Base-by-base conservation (phyloP, 768 basidiomycete species). In the Stropharia rugosoannulata region DNA sequence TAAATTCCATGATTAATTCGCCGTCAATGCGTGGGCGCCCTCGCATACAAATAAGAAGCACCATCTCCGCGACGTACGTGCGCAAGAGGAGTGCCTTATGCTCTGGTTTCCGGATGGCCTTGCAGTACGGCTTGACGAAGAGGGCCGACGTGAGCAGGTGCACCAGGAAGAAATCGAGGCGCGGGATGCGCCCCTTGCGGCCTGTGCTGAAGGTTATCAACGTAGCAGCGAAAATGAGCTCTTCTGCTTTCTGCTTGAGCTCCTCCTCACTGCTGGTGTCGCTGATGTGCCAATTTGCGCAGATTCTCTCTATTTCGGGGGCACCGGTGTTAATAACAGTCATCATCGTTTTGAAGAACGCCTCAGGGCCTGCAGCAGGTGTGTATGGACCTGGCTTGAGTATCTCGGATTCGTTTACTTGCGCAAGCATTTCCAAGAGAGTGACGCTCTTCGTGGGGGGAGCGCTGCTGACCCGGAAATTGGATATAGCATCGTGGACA, bases 81-180 rank as follows among this genome's bases (percentile, higher is more conserved):
- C 74, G 72, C n/a, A 85, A 62, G 8, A 86, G 68, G 18, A 68
- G 70, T 3, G 74, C 78, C 62, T 79, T 80, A 38, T 76, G 69
- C 25, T 62, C 65, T 10, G 65, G 58, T 38, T 67, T 72, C 25
- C 66, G 59, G 39, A 78, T 48, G 9, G 66, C 66, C 8, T 62
- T 61, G 32, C 80, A 58, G 37, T 80, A 62, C 0, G 78, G 75
- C 22, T 75, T 73, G 7, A 85, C 59, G 67, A 84, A 82, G 4
- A 83, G 60, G 5, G 80, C 72, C 36, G 76, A 77, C 8, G 77
- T 85, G 44, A 85, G 70, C 45, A 83, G 60, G 60, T 85, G 84
- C 81, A 82, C 80, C 48, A 85, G 67, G 77, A 83, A 82, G 69
- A 85, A 80, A 50, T 78, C 83, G 29, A 85, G 64, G 3, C 83